Base-by-base conservation (phyloP, 306 rosid species). In the Abrus precatorius region DNA sequence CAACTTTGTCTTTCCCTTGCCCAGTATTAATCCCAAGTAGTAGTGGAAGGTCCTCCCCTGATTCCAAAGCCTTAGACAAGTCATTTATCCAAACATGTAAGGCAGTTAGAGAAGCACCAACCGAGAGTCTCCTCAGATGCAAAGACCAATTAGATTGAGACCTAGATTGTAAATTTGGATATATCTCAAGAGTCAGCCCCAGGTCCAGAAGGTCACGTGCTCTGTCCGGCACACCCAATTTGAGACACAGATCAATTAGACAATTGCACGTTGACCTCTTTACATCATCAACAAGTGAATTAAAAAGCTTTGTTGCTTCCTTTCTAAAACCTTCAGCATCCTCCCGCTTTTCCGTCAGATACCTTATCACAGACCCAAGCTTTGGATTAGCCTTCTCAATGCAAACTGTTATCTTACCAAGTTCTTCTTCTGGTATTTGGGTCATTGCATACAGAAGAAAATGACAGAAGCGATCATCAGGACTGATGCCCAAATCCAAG, bases 51-150 rank as follows among this genome's bases (percentile, higher is more conserved):
- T 92, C 93, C 79, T 89, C 93, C 76, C 87, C 92, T n/a, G 85
- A 87, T 80, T 87, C 90, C 86, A 89, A 69, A 32, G 86, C 88
- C 83, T 60, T 88, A 28, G 91, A 74, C 88, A 95, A 80, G 84
- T 93, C 97, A 82, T 82, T 89, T 45, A 93, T 87, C 99, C 99
- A 95, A 83, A 90, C 90, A 76, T 86, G 88, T 47, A 95, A 83
- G 20, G 94, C 97, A 20, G 94, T 95, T 11, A 88, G 79, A 80
- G 94, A 94, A 56, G 95, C 93, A 33, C 97, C 98, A 78, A 87
- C 86, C 32, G 98, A 92, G 76, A 95, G 97, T 55, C 91, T 90
- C 87, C 90, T 95, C 29, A 95, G 85, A 86, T 90, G 77, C 80
- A 95, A 84, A 86, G 90, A 89, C 98, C 97, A 95, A 54, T 84